Evolutionary conservation across 129 eudicot genomes (phyloP).

Genomic region (Mikania micrantha): DNA sequence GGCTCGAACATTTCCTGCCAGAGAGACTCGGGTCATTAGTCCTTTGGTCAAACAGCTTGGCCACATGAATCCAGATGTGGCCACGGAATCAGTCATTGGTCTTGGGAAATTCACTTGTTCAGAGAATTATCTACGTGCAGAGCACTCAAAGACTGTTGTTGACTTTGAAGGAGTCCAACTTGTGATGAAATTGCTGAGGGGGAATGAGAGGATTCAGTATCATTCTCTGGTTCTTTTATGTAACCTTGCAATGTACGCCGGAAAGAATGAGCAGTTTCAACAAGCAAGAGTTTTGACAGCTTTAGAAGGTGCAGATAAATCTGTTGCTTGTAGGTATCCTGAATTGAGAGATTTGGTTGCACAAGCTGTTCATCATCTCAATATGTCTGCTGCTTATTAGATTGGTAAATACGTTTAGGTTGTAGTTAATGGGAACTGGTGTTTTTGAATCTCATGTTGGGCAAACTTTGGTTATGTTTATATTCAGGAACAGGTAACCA

Average conservation of each 20-base stretch:
- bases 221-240: constrained; percentile 43
- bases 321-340: constrained; percentile 32
- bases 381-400: constrained; percentile 14
- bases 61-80: constrained; percentile 38
- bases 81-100: constrained; percentile 49
- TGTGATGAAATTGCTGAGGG: constrained; percentile 47
- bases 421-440: too few species aligned
- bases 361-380: constrained; percentile 31
- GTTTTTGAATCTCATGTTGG: too few species aligned
- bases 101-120: constrained; percentile 52
- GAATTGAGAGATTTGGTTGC: constrained; percentile 41
- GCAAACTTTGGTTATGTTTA: too few species aligned
- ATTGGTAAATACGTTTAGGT: not conserved
- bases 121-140: constrained; percentile 44
- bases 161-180: constrained; percentile 39
- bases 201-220: constrained; percentile 25
- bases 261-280: constrained; percentile 33
- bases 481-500: too few species aligned
- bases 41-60: constrained; percentile 46
- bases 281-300: constrained; percentile 42
- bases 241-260: constrained; percentile 44
- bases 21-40: constrained; percentile 37
- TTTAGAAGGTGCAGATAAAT: constrained; percentile 48
- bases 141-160: constrained; percentile 52
- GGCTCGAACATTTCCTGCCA: constrained; percentile 57